Evolutionary conservation across 164 flowering plant genomes (phyloP).

Genomic region (Sedum album): DNA sequence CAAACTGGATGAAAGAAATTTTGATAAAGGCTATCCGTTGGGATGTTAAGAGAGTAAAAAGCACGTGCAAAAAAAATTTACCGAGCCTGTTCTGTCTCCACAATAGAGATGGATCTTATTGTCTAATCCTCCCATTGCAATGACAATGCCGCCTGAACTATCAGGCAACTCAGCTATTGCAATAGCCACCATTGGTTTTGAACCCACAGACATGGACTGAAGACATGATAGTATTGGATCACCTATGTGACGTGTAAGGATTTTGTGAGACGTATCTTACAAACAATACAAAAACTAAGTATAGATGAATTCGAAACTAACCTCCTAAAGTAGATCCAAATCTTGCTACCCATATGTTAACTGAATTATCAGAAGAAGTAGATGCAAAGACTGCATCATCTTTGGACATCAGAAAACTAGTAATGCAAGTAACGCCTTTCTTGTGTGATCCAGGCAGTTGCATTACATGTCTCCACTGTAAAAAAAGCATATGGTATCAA

Average conservation of each 20-base stretch:
- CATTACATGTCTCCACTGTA: slow-evolving; percentile 72
- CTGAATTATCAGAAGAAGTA: slow-evolving; percentile 76
- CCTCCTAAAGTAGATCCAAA: slow-evolving; percentile 54
- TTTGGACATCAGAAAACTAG: slow-evolving; percentile 55
- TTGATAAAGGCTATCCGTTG: slow-evolving; percentile 2
- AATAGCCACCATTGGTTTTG: slow-evolving; percentile 81
- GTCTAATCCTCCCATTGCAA: slow-evolving; percentile 95
- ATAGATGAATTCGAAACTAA: slow-evolving; percentile 17
- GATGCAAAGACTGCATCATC: slow-evolving; percentile 65
- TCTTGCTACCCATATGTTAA: slow-evolving; percentile 57
- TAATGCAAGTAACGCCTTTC: slow-evolving; percentile 89
- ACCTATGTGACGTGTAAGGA: slow-evolving; percentile 33
- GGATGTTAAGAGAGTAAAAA: slow-evolving; percentile 13
- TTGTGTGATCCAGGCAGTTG: slow-evolving; percentile 69
- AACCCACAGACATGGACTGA: slow-evolving; percentile 52
- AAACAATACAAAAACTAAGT: not conserved
- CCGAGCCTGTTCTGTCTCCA: slow-evolving; percentile 68
- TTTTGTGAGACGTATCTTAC: not conserved
- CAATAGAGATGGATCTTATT: slow-evolving; percentile 78
- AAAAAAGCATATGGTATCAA: slow-evolving; percentile 8
- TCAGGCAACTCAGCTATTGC: slow-evolving; percentile 80
- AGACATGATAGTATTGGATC: slow-evolving; percentile 54
- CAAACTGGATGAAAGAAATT: slow-evolving; percentile 42
- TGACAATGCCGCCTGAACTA: slow-evolving; percentile 36
- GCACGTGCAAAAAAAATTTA: slow-evolving; percentile 3